Evolutionary conservation across 164 flowering plant species (phyloP), one percentile per base, ranked within the genome.

Genomic region (Magnolia sinica): DNA sequence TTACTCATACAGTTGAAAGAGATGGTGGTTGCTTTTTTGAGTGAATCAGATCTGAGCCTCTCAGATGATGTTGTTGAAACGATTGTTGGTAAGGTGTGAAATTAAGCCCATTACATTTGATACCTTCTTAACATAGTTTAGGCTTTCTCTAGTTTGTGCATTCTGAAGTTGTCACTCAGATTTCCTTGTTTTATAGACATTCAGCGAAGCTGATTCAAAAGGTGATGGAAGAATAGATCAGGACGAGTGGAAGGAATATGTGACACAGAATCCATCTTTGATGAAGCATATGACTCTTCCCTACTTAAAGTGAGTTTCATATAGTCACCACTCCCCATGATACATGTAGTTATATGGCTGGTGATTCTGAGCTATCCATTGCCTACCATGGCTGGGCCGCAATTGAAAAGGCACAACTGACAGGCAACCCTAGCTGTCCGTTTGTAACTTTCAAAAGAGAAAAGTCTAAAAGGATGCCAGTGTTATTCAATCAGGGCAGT

Each of bases 251-350:
- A 88, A 84, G 76, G 87, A 82, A 58, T 88, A 86, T 72, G 96
- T 91, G 1, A 79, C 82, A 23, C 83, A 73, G 73, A 81, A 89
- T 78, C 96, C 98, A 51, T 81, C 91, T 45, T 63, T 89, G 23
- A 68, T 91, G 16, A 89, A 87, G 86, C 88, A 83, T 83, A 91
- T 91, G 96, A 94, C 95, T 77, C 89, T 94, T 73, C 95, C 93
- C n/a, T 82, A 85, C 74, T 70, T 94, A 31, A 90, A 87, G 97
- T 92, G 55, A 37, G 88, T 64, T 16, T 31, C 8, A 29, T 55
- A 68, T 24, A 65, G 19, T 68, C 19, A 31, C 1, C 61, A 55
- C 10, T 55, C 18, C 16, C 13, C 13, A 16, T 55, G 61, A 16
- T 55, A 11, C 18, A 16, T 55, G 13, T 55, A 55, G 11, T 55